Evolutionary conservation across 2,329 filamentous ascomycete species (phyloP), one percentile per base, ranked within the genome.

Genomic region (Colletotrichum filicis): DNA sequence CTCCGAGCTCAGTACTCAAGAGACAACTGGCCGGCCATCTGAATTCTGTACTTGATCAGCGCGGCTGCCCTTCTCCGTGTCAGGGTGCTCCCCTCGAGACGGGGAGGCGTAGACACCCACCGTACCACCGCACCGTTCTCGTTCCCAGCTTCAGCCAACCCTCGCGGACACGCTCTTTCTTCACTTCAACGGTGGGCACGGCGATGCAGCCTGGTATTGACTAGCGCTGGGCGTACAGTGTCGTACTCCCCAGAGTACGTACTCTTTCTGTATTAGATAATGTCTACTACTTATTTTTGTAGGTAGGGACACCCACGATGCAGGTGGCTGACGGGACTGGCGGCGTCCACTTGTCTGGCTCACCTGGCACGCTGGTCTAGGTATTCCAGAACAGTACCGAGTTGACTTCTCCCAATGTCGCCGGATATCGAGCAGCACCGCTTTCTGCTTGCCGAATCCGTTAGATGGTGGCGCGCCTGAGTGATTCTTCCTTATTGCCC

Each of bases 171-270:
- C 28, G 37, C 53, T 70, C 64, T 66, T 60, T 53, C 19, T 62
- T 42, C 56, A 60, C 56, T 52, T 11, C 19, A 57, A 68, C 56
- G 64, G 68, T 49, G 35, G 22, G n/a, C 46, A 28, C 49, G 52
- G 28, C 57, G 49, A 57, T 65, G 70, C 59, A 42, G 52, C 60
- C 55, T 30, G 60, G 28, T 22, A 8, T 16, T 19, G 59, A 26
- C 70, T 70, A 70, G 70, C 61, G 46, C 57, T 49, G 60, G 49
- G 60, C 66, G 71, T 60, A 70, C 71, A 61, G 66, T 73, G 60
- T 73, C 71, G 61, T 24, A 26, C 11, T n/a, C 24, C 4, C 14
- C 6, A 22, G 24, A 16, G 42, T 24, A 66, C 68, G 52, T 68
- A 55, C 32, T 16, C 19, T 24, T 4, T 5, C 22, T 7, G 4